Evolutionary conservation across 768 basidiomycete genomes (phyloP).

Genomic region (Pleurotus tuoliensis): DNA sequence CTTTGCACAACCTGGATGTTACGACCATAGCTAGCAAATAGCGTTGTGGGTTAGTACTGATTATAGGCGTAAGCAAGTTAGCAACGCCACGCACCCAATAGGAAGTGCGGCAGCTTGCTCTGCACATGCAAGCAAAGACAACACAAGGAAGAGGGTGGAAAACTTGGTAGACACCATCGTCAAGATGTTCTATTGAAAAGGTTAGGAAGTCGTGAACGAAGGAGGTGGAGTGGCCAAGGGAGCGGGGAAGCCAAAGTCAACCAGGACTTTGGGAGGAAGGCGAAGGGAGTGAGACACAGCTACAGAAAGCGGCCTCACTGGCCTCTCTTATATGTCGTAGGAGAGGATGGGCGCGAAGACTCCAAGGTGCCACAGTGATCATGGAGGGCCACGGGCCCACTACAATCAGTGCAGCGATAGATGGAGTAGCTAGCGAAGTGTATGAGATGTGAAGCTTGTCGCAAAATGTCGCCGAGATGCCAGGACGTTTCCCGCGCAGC

Average conservation of each 20-base stretch:
- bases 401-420: not conserved
- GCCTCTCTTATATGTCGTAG: not conserved
- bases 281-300: not conserved
- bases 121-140: not conserved
- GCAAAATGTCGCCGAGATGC: constrained; percentile 1
- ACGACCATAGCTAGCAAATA: not conserved
- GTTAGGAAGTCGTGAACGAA: not conserved
- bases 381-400: not conserved
- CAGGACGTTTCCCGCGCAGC: not conserved
- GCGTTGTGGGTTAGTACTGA: not conserved
- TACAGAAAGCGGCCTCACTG: not conserved
- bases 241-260: not conserved
- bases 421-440: not conserved
- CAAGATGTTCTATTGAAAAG: not conserved
- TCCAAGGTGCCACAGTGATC: not conserved
- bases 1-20: not conserved
- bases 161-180: not conserved
- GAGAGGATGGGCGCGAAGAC: too few species aligned
- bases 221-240: not conserved
- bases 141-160: not conserved
- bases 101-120: not conserved
- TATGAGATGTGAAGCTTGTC: not conserved
- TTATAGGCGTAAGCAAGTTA: not conserved
- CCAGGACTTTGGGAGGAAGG: constrained; percentile 2
- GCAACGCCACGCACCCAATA: not conserved